Conservation (phyloP, 139 green algal species). For the Chlorella vulgaris region DNA sequence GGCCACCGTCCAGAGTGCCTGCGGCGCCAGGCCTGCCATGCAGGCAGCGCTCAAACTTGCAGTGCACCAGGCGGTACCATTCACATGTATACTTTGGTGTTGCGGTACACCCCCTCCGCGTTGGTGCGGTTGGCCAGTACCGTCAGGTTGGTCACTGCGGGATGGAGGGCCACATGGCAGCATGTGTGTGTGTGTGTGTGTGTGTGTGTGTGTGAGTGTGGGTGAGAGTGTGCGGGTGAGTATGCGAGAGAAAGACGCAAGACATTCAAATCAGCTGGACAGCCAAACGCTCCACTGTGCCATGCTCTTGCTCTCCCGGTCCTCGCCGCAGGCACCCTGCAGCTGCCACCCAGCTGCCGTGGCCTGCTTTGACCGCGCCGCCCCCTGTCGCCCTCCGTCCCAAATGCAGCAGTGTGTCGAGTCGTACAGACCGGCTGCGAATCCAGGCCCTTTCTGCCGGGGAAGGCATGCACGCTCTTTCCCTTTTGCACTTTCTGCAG, state of each 20-base stretch:
- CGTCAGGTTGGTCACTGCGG: constrained; percentile 22
- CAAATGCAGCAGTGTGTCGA: no score
- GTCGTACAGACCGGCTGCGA: not conserved
- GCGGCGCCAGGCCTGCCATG: not conserved
- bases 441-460: no score
- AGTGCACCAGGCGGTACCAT: not conserved
- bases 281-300: no score
- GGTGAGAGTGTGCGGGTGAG: not conserved
- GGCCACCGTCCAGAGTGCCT: not conserved
- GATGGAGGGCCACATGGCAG: no score
- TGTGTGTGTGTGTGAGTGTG: not conserved
- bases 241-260: not conserved
- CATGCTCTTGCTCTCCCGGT: no score
- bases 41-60: not conserved
- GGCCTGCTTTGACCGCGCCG: no score
- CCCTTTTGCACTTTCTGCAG: not conserved
- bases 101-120: not conserved
- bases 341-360: no score
- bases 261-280: not conserved
- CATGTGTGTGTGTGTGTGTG: not conserved
- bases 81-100: constrained; percentile 15
- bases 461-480: not conserved
- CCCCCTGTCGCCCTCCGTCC: no score
- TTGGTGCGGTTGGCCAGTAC: not conserved
- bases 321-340: no score